Conservation (phyloP, 352 stramenopile genomes). For the Thalassiosira pacifica region DNA sequence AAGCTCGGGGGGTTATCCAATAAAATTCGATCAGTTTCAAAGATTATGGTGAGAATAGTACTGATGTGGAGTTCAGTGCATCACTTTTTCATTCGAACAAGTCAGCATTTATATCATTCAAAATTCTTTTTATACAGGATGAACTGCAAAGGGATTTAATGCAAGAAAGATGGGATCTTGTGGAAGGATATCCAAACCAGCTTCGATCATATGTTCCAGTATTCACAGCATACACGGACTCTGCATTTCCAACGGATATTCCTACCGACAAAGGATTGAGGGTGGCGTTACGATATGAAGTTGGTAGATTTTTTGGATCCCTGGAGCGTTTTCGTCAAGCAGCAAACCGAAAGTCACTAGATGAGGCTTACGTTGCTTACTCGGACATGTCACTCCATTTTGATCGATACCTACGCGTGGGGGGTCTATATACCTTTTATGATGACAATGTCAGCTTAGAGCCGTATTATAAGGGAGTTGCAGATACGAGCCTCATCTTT, state of each 20-base stretch:
- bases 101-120: too few species aligned
- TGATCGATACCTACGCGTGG: constrained; percentile 84
- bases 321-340: constrained; percentile 77
- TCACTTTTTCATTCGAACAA: too few species aligned
- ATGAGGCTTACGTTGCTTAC: constrained; percentile 84
- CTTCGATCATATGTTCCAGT: constrained; percentile 81
- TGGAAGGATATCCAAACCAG: constrained; percentile 79
- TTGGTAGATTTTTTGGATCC: constrained; percentile 84
- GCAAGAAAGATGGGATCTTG: constrained; percentile 84
- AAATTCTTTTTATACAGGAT: constrained; percentile 61
- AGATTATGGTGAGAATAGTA: constrained; percentile 63
- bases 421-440: constrained; percentile 86
- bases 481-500: constrained; percentile 67
- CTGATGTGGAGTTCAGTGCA: constrained; percentile 5
- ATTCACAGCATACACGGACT: constrained; percentile 85
- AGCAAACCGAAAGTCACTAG: constrained; percentile 58
- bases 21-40: constrained; percentile 68
- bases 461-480: constrained; percentile 70
- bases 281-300: constrained; percentile 86
- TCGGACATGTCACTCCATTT: constrained; percentile 85
- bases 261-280: constrained; percentile 81
- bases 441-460: constrained; percentile 80
- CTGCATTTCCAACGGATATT: constrained; percentile 81
- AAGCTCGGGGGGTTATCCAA: constrained; percentile 58
- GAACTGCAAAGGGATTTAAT: constrained; percentile 85